These are phyloP conservation scores for Boeremia lycopersici DNA, from an alignment of 2,329 filamentous ascomycete genomes.

Conservation along the genomic window DNA sequence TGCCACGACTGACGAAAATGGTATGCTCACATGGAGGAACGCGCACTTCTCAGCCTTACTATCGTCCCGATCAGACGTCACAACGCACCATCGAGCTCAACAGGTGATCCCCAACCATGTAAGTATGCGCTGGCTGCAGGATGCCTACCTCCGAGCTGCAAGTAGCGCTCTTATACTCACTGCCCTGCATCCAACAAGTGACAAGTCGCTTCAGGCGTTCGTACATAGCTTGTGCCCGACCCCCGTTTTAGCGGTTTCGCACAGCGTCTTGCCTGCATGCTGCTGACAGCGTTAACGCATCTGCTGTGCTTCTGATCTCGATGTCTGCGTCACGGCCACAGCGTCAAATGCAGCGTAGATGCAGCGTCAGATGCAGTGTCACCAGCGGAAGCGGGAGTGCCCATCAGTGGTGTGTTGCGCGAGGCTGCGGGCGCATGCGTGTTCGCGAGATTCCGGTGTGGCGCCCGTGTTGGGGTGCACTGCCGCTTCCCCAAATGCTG, in stretches of 20 bases:
- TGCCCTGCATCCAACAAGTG: not conserved
- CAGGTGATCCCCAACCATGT: not conserved
- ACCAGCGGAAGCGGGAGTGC: conserved; percentile 11
- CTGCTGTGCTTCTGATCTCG: conserved; percentile 7
- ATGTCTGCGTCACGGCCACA: conserved; percentile 6
- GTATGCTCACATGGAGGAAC: not conserved
- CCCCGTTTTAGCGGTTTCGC: not conserved
- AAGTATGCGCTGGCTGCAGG: not conserved
- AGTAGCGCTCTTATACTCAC: too few species aligned
- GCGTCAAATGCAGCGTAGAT: conserved; percentile 4
- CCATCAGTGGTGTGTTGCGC: conserved; percentile 7
- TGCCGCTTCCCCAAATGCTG: conserved; percentile 19
- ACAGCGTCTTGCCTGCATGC: conserved; percentile 1
- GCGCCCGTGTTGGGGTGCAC: not conserved
- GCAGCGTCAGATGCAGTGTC: conserved; percentile 3
- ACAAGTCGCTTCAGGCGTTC: conserved; percentile 21
- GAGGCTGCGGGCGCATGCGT: conserved; percentile 7
- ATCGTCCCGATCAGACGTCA: not conserved
- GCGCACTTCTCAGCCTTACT: not conserved
- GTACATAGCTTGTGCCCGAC: not conserved
- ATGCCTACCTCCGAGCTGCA: not conserved
- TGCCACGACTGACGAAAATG: conserved; percentile 5
- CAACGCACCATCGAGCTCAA: not conserved
- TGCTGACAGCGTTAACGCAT: conserved; percentile 10
- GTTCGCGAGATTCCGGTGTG: not conserved